Percentiles rank a stretch among this genome's conserved stretches.
These are phyloP conservation scores for Dryas integrifolia DNA, from an alignment of 331 rosid species.

Conservation along the genomic window DNA sequence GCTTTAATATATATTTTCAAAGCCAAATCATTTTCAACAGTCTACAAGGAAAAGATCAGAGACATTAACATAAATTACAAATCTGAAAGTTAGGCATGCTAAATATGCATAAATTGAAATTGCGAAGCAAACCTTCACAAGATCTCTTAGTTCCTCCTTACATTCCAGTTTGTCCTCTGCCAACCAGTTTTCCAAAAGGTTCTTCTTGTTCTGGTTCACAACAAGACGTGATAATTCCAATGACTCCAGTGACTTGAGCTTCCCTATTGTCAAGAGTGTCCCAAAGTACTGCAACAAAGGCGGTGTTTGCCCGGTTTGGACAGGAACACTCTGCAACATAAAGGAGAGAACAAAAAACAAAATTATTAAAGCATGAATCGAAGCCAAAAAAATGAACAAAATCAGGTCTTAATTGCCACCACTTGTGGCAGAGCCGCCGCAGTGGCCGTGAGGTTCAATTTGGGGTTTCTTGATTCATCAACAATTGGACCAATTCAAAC, in stretches of 20 bases:
- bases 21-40: slow-evolving; percentile 87
- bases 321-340: slow-evolving; percentile 78
- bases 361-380: background rate
- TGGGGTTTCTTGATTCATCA: too few relatives aligned
- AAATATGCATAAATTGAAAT: background rate
- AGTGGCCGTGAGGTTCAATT: too few relatives aligned
- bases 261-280: slow-evolving; percentile 76
- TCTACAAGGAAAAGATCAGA: slow-evolving; percentile 49
- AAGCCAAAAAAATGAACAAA: too few relatives aligned
- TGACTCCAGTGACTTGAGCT: slow-evolving; percentile 84
- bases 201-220: slow-evolving; percentile 86
- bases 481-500: too few relatives aligned
- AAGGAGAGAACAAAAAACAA: slow-evolving; percentile 5
- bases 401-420: too few relatives aligned
- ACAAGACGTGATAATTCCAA: slow-evolving; percentile 81
- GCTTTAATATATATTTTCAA: slow-evolving; percentile 87
- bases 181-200: slow-evolving; percentile 84
- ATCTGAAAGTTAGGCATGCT: background rate
- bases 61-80: background rate
- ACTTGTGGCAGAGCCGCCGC: too few relatives aligned
- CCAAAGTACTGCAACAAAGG: slow-evolving; percentile 90
- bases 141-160: slow-evolving; percentile 89
- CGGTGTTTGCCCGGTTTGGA: slow-evolving; percentile 93
- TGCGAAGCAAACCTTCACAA: slow-evolving; percentile 67
- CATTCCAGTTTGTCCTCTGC: slow-evolving; percentile 95